Percentiles rank a stretch among this genome's conserved stretches.
phyloP scores from a whole-genome alignment of 345 rosid species.

The Hypericum perforatum region DNA sequence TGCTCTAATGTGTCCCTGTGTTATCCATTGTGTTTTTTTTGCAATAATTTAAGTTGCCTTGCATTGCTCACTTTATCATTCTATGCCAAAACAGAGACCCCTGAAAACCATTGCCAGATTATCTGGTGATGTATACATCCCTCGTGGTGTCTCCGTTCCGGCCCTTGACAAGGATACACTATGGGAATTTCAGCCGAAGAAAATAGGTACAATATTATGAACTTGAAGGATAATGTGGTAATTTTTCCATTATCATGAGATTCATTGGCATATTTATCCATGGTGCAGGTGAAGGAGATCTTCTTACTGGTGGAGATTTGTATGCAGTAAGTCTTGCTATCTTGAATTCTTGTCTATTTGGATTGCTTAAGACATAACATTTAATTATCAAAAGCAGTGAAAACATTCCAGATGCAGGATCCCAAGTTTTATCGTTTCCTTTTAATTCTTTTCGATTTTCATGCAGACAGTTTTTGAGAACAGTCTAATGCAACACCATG shows the following conservation, averaged over 20 bases:
- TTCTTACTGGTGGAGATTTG: slow-evolving; percentile 93
- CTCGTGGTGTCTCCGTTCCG: slow-evolving; percentile 98
- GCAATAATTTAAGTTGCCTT: too few species aligned
- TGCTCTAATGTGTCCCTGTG: too few species aligned
- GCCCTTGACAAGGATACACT: slow-evolving; percentile 89
- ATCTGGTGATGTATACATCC: slow-evolving; percentile 97
- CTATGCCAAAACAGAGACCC: slow-evolving; percentile 56
- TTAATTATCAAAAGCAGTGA: too few species aligned
- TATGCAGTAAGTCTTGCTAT: slow-evolving; percentile 73
- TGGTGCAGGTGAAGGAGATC: slow-evolving; percentile 85
- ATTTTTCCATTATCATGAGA: slow-evolving; percentile 7
- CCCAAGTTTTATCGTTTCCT: background rate
- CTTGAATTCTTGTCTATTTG: slow-evolving; percentile 1
- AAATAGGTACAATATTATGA: slow-evolving; percentile 49
- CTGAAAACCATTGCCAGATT: slow-evolving; percentile 86
- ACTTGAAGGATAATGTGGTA: background rate
- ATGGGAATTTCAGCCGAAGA: slow-evolving; percentile 93
- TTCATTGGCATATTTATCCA: slow-evolving; percentile 10
- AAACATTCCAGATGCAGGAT: background rate
- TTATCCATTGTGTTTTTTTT: too few species aligned
- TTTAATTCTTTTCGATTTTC: slow-evolving; percentile 9
- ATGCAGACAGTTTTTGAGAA: slow-evolving; percentile 91
- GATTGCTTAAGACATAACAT: too few species aligned
- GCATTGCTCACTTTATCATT: background rate
- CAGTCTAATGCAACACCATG: slow-evolving; percentile 81